Evolutionary conservation across 2,329 filamentous ascomycete species (phyloP).

Genomic region (Hypoxylon sp.): DNA sequence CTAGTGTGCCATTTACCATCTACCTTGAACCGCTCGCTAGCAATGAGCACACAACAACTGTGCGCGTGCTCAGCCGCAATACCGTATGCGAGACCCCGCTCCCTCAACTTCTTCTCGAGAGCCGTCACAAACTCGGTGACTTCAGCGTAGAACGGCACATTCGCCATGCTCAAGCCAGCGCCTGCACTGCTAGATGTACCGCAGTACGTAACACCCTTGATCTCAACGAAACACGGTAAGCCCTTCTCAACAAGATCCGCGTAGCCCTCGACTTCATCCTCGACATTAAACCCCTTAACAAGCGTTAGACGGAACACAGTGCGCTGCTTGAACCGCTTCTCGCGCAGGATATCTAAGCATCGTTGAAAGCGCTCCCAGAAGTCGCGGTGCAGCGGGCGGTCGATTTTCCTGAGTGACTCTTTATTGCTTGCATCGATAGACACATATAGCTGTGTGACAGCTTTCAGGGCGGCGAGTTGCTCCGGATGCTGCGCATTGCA

Average conservation of each 20-base stretch:
- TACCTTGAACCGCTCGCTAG: conserved; percentile 83
- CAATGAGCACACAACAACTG: conserved; percentile 91
- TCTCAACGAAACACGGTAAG: conserved; percentile 91
- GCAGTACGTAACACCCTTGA: conserved; percentile 98
- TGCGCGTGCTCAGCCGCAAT: conserved; percentile 96
- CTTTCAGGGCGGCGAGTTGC: conserved; percentile 83
- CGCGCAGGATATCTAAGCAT: conserved; percentile 89
- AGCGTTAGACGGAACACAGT: conserved; percentile 96
- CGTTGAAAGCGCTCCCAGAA: conserved; percentile 97
- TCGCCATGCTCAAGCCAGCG: conserved; percentile 94
- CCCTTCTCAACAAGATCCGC: conserved; percentile 89
- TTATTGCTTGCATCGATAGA: conserved; percentile 95
- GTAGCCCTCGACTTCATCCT: conserved; percentile 92
- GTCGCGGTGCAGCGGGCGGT: conserved; percentile 92
- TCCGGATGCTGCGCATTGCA: conserved; percentile 98
- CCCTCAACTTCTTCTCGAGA: conserved; percentile 77
- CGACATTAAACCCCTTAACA: conserved; percentile 98
- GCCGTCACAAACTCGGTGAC: conserved; percentile 85
- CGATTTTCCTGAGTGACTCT: conserved; percentile 88
- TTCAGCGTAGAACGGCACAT: conserved; percentile 96
- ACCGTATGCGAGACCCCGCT: conserved; percentile 83
- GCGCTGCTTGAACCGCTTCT: conserved; percentile 86
- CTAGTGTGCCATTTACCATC: conserved; percentile 89
- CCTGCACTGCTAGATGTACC: conserved; percentile 88
- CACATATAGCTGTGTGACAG: conserved; percentile 95